These are phyloP conservation scores for Spiromastix sp. DNA, from an alignment of 2,329 filamentous ascomycete genomes.

Conservation along the genomic window DNA sequence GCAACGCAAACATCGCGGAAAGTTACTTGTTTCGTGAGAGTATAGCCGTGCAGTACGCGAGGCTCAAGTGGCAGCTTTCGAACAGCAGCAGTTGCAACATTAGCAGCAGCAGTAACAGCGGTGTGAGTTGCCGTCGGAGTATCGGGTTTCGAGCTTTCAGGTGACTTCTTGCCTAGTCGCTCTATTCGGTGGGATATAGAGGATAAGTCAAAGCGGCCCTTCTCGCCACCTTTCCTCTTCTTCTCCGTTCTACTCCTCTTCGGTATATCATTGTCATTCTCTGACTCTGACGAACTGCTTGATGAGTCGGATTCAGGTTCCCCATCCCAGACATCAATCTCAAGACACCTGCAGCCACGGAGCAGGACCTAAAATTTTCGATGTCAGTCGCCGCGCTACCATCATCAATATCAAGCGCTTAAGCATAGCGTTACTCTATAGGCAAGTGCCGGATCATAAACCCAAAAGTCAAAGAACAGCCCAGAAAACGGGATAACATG, in stretches of 20 bases:
- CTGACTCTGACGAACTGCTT: conserved; percentile 15
- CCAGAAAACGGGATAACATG: too few relatives aligned
- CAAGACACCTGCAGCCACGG: conserved; percentile 76
- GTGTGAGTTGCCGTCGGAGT: conserved; percentile 14
- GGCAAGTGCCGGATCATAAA: too few relatives aligned
- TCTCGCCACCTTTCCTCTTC: conserved; percentile 15
- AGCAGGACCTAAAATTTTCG: conserved; percentile 50
- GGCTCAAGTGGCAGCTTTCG: conserved; percentile 45
- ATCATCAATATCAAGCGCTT: too few relatives aligned
- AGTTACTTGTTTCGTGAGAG: conserved; percentile 71
- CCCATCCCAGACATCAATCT: conserved; percentile 92
- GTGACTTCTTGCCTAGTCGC: conserved; percentile 1
- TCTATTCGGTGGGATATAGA: conserved; percentile 11
- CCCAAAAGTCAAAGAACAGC: too few relatives aligned
- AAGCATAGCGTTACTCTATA: too few relatives aligned
- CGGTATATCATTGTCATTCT: conserved; percentile 10
- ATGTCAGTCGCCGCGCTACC: conserved; percentile 1
- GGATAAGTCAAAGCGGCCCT: conserved; percentile 11
- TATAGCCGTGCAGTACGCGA: conserved; percentile 76
- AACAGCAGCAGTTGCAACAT: conserved; percentile 6
- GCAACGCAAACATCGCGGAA: conserved; percentile 80
- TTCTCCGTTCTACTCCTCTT: conserved; percentile 16
- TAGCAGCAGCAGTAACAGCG: conserved; percentile 22
- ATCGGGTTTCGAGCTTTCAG: background rate
- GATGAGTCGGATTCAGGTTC: conserved; percentile 33